Conservation (phyloP, 169 alveolate species). For the Plasmodium coatneyi region DNA sequence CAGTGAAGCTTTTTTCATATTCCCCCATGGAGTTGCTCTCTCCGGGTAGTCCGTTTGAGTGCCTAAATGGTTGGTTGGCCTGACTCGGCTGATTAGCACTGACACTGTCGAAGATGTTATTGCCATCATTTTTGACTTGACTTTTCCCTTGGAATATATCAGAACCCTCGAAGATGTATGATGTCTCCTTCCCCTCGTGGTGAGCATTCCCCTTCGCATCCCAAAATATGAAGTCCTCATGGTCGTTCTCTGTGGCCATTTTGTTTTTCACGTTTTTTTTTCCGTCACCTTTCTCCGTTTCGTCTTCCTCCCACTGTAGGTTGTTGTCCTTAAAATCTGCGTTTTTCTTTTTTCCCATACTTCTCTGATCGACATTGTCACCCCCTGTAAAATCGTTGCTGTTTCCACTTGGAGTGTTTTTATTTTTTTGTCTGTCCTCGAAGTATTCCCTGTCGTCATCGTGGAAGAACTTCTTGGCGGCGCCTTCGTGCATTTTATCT, state of each 20-base stretch:
- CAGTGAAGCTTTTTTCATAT: background rate
- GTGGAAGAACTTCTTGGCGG: background rate
- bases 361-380: background rate
- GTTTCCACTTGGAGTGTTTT: background rate
- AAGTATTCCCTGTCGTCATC: conserved; percentile 8
- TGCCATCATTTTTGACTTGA: background rate
- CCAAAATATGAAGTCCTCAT: background rate
- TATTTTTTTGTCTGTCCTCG: conserved; percentile 3
- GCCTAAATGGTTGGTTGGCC: conserved; percentile 10
- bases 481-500: background rate
- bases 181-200: background rate
- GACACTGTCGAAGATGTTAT: conserved; percentile 18
- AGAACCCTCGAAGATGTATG: background rate
- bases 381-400: background rate
- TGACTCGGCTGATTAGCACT: background rate
- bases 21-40: background rate
- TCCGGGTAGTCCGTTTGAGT: background rate
- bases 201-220: background rate
- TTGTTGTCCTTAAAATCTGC: background rate
- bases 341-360: background rate
- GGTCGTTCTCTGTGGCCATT: background rate
- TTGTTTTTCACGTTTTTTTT: background rate
- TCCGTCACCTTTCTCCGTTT: background rate
- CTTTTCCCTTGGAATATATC: background rate
- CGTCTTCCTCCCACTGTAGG: background rate